Evolutionary conservation across 2,329 filamentous ascomycete genomes (phyloP).

Genomic region (Colletotrichum karsti): DNA sequence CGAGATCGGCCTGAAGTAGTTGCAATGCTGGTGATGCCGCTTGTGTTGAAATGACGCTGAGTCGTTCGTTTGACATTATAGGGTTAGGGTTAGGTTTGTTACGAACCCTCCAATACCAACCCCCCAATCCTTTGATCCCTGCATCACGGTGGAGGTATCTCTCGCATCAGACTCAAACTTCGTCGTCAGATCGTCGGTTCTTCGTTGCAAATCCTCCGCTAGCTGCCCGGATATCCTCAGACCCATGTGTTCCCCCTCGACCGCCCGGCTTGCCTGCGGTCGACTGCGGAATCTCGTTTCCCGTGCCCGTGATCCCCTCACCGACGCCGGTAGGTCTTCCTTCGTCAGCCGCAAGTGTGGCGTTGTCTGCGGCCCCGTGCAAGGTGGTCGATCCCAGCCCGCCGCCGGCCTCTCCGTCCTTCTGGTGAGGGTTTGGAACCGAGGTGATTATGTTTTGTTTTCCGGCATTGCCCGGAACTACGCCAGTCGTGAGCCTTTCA

Average conservation of each 20-base stretch:
- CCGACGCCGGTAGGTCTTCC: neutral
- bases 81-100: too few relatives aligned
- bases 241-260: constrained; percentile 4
- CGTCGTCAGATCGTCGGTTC: neutral
- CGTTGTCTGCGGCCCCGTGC: constrained; percentile 5
- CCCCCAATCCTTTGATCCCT: too few relatives aligned
- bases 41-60: too few relatives aligned
- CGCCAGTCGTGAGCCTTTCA: too few relatives aligned
- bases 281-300: constrained; percentile 4
- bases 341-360: neutral
- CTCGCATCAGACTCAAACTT: too few relatives aligned
- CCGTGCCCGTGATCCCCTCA: neutral
- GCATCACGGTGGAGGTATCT: too few relatives aligned
- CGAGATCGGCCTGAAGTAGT: too few relatives aligned
- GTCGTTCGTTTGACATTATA: too few relatives aligned
- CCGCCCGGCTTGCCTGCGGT: constrained; percentile 8
- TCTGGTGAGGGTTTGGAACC: constrained; percentile 1
- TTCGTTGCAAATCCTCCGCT: neutral
- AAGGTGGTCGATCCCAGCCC: neutral
- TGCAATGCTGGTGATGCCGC: too few relatives aligned
- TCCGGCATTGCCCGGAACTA: constrained; percentile 2
- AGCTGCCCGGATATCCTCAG: neutral
- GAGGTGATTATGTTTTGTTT: constrained; percentile 10
- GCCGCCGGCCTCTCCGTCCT: neutral
- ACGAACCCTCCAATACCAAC: too few relatives aligned